A percentile compares a stretch with the other conserved stretches of the same genome.
Conservation (phyloP, 176 grass and related monocot species). For the Bothriochloa decipiens region DNA sequence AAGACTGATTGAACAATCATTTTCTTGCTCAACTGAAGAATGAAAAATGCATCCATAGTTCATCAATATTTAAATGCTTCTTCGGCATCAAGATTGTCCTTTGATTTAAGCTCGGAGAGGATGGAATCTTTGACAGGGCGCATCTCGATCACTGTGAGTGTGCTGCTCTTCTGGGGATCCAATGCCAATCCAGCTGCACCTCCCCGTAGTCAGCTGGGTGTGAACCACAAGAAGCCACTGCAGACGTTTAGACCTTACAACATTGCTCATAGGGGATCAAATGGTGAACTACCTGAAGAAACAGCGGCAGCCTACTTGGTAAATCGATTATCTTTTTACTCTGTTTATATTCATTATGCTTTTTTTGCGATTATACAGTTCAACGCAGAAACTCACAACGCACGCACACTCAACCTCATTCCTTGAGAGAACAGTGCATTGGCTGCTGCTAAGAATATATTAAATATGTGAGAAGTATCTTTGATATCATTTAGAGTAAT, state of each 20-base stretch:
- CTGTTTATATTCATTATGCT: no score
- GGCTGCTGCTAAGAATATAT: no score
- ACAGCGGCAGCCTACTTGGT: slow-evolving; percentile 51
- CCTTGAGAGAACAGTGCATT: no score
- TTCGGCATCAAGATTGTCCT: background rate
- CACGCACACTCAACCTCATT: no score
- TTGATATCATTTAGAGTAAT: no score
- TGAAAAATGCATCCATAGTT: background rate
- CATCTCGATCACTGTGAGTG: slow-evolving; percentile 35
- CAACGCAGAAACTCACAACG: no score
- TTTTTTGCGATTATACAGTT: no score
- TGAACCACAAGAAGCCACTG: slow-evolving; percentile 48
- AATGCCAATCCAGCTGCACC: background rate
- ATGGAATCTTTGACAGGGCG: slow-evolving; percentile 47
- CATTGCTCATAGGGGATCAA: slow-evolving; percentile 63
- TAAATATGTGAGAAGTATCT: no score
- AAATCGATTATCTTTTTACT: no score
- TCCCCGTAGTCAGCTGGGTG: slow-evolving; percentile 4
- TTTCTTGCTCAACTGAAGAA: background rate
- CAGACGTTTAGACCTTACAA: slow-evolving; percentile 69
- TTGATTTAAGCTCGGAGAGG: background rate
- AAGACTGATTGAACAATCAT: no score
- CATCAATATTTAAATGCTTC: background rate
- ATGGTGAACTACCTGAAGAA: slow-evolving; percentile 66
- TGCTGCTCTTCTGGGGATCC: slow-evolving; percentile 33